Evolutionary conservation across 2,329 filamentous ascomycete species (phyloP), one percentile per base, ranked within the genome.

Genomic region (Diplodia intermedia): DNA sequence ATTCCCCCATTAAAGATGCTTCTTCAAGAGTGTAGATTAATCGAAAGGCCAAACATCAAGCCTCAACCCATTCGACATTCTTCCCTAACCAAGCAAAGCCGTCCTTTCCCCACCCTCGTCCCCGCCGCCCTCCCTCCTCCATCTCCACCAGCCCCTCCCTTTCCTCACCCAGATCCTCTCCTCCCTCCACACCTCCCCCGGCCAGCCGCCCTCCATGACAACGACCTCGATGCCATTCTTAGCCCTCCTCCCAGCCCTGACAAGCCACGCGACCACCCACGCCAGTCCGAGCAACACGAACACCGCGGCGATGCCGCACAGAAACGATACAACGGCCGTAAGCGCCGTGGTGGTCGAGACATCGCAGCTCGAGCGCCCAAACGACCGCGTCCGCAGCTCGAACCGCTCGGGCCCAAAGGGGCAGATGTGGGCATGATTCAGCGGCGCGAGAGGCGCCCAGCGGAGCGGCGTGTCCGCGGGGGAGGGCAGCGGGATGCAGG

Each of bases 341-440:
- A 84, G 72, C 31, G 83, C 77, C 0, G 81, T 83, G 8, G 80
- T 81, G 7, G 82, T 83, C 0, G 81, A 83, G 60, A 82, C 82
- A 63, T 79, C 77, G 69, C 82, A 84, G 65, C 65, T 66, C n/a
- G 57, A 53, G 26, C 65, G 65, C 23, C 82, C 82, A 0, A 83
- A 71, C 6, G 80, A 75, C 20, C 74, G 73, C 11, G 82, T 83
- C 2, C 82, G 77, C 7, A 84, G 74, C 69, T 84, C 82, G 68
- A 80, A 84, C 61, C 81, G 77, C 72, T 83, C 82, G 2, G 78
- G 72, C 1, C 72, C 72, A 8, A 79, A 70, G 9, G 77, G 81
- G 66, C 79, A 78, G 50, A 77, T 76, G 23, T 76, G 69, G 8
- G 72, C 52, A 33, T 76, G 71, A 15, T 69, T 69, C 14, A 82